Percentiles rank a stretch among this genome's conserved stretches.
phyloP scores from a whole-genome alignment of 192 early-diverging fungal genomes.

The Gryganskiella cystojenkinii region DNA sequence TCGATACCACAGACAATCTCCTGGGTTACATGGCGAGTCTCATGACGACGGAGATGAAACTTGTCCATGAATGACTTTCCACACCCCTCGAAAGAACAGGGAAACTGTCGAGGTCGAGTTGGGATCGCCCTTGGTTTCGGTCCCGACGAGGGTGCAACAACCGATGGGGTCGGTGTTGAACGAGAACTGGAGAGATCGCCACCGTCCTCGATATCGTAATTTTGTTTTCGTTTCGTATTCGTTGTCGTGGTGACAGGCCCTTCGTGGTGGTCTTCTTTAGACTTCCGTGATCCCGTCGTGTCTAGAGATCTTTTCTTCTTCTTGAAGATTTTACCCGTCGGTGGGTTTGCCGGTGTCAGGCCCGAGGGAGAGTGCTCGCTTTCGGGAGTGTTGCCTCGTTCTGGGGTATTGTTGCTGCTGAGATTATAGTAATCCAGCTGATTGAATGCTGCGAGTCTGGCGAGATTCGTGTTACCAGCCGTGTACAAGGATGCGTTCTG shows the following conservation, averaged over 20 bases:
- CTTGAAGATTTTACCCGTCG: conserved; percentile 6
- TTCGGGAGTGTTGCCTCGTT: conserved; percentile 47
- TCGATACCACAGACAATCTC: conserved; percentile 50
- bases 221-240: not conserved
- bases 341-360: conserved; percentile 7
- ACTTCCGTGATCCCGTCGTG: not conserved
- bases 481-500: conserved; percentile 14
- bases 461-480: conserved; percentile 17
- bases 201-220: not conserved
- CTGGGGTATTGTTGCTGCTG: conserved; percentile 27
- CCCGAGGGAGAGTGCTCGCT: conserved; percentile 25
- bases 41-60: conserved; percentile 47
- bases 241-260: not conserved
- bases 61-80: conserved; percentile 52
- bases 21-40: conserved; percentile 42
- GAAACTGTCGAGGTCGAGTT: conserved; percentile 28
- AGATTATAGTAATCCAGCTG: conserved; percentile 20
- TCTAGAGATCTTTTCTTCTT: conserved; percentile 15
- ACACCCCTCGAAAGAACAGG: conserved; percentile 49
- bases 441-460: conserved; percentile 31
- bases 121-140: conserved; percentile 26
- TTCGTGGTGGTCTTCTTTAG: too few species aligned
- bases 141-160: not conserved
- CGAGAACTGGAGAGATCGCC: conserved; percentile 7
- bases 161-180: conserved; percentile 13